Conservation (phyloP, 2,329 filamentous ascomycete species). For the Xylaria sp. region DNA sequence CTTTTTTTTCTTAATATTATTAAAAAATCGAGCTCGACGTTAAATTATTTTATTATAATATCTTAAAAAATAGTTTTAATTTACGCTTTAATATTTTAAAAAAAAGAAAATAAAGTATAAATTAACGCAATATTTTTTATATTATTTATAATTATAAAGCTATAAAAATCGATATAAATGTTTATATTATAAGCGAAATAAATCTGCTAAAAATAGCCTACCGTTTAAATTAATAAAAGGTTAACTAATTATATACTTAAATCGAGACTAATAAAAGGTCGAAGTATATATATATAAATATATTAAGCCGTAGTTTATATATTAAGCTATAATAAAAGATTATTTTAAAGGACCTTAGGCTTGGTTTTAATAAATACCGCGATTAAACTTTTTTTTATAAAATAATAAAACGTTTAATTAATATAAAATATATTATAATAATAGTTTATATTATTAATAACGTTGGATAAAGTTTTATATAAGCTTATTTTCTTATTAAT, state of each 20-base stretch:
- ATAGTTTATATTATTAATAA: neutral
- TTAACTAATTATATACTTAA: neutral
- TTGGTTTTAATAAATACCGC: constrained; percentile 18
- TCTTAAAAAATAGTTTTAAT: constrained; percentile 10
- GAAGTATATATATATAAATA: constrained; percentile 8
- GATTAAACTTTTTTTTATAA: neutral
- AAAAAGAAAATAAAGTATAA: constrained; percentile 8
- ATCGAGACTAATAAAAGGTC: neutral
- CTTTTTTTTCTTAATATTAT: too few relatives aligned
- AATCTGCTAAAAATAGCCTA: constrained; percentile 7
- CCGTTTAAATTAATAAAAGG: constrained; percentile 7
- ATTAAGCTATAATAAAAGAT: constrained; percentile 5
- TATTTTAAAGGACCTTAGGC: neutral
- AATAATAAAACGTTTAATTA: constrained; percentile 4
- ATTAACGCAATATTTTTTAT: constrained; percentile 13
- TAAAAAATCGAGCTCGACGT: too few relatives aligned
- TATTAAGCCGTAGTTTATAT: constrained; percentile 8
- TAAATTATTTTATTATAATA: too few relatives aligned
- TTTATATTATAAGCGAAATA: constrained; percentile 16
- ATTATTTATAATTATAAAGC: constrained; percentile 9
- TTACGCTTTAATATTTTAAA: constrained; percentile 9
- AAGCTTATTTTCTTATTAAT: neutral
- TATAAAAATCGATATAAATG: constrained; percentile 12
- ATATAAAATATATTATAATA: constrained; percentile 1
- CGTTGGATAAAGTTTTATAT: neutral